Percentiles rank a stretch among this genome's conserved stretches.
Conservation (phyloP, 345 rosid species). For the Toxicodendron radicans region DNA sequence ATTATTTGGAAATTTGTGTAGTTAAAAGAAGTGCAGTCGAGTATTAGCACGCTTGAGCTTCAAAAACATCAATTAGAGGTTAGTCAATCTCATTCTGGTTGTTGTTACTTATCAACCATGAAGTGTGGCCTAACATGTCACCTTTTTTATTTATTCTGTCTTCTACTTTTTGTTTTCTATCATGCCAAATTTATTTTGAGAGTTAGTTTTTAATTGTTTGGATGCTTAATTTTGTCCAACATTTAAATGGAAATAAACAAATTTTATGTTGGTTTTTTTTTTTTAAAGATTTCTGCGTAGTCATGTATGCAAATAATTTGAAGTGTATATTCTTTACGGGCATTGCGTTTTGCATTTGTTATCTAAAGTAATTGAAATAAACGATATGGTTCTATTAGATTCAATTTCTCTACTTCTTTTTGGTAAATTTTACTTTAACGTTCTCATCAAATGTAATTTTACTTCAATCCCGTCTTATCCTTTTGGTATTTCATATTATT, state of each 20-base stretch:
- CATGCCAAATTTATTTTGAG: background rate
- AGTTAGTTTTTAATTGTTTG: background rate
- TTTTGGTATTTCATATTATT: no score
- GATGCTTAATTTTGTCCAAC: background rate
- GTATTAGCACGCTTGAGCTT: conserved; percentile 49
- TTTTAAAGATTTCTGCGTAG: background rate
- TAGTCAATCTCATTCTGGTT: conserved; percentile 31
- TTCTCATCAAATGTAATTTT: no score
- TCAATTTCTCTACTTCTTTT: no score
- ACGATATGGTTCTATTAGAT: no score
- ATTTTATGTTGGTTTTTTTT: background rate
- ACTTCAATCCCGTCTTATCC: no score
- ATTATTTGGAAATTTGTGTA: conserved; percentile 35
- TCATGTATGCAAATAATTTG: background rate
- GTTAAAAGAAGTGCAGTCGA: conserved; percentile 60
- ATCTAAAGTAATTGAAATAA: background rate
- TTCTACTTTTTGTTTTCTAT: background rate
- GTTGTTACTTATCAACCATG: background rate
- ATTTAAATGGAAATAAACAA: background rate
- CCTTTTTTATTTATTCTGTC: background rate
- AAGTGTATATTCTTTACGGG: background rate
- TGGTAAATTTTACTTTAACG: no score
- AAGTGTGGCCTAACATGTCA: background rate
- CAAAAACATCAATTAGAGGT: conserved; percentile 63
- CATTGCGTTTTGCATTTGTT: background rate